A percentile compares a stretch with the other conserved stretches of the same genome.
These are phyloP conservation scores for Stylonectria norvegica DNA, from an alignment of 2,329 filamentous ascomycete species.

Conservation along the genomic window DNA sequence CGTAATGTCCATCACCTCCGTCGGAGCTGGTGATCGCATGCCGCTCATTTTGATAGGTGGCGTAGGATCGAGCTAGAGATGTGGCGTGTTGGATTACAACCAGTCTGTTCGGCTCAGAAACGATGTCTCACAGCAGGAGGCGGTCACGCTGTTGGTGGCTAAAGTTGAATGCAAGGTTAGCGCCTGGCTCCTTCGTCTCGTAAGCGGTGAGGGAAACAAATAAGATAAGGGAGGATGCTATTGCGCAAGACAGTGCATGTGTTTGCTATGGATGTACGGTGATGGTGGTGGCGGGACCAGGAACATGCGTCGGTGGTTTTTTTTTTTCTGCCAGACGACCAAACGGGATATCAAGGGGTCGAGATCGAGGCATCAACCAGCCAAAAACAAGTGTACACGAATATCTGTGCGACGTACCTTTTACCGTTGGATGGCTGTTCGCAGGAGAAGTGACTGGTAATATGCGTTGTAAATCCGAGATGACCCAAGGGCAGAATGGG, in stretches of 20 bases:
- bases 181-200: slow-evolving; percentile 7
- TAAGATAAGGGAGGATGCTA: background rate
- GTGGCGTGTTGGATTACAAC: slow-evolving; percentile 20
- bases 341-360: background rate
- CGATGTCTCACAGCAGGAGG: slow-evolving; percentile 24
- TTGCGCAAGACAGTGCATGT: too few species aligned
- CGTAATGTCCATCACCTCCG: slow-evolving; percentile 52
- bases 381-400: background rate
- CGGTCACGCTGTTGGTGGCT: slow-evolving; percentile 23
- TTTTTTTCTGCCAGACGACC: background rate
- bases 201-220: slow-evolving; percentile 1
- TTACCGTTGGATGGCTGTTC: slow-evolving; percentile 14
- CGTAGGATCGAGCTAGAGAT: slow-evolving; percentile 15
- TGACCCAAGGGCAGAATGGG: background rate
- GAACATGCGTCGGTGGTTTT: too few species aligned
- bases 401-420: slow-evolving; percentile 19
- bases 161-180: slow-evolving; percentile 17
- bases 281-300: background rate
- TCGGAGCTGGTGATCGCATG: slow-evolving; percentile 43
- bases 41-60: slow-evolving; percentile 31
- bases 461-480: background rate
- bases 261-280: too few species aligned
- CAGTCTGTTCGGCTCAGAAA: slow-evolving; percentile 18
- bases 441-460: slow-evolving; percentile 22
- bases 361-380: background rate